A percentile compares a stretch with the other conserved stretches of the same genome.
Conservation (phyloP, 2,329 filamentous ascomycete genomes). For the Aspergillus carbonarius region DNA sequence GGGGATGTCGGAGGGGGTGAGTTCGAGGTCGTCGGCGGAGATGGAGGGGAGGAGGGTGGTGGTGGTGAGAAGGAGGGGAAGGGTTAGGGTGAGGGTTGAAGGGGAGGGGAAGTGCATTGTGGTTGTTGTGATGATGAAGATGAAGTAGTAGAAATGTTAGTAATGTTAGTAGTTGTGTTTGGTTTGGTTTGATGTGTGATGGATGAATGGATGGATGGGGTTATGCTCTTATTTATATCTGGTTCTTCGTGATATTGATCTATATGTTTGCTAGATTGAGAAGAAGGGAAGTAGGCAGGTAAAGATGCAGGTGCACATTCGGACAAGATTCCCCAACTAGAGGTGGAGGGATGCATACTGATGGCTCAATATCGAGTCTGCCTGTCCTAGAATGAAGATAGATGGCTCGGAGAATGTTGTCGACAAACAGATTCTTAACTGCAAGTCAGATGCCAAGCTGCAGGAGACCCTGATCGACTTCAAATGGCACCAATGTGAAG, state of each 20-base stretch:
- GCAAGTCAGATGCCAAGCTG: background rate
- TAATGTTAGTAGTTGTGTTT: background rate
- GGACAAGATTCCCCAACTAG: no score
- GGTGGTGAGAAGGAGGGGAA: constrained; percentile 15
- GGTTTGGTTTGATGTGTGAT: background rate
- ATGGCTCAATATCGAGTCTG: background rate
- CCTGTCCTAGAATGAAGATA: background rate
- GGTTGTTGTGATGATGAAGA: background rate
- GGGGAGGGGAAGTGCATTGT: constrained; percentile 26
- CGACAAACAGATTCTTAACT: background rate
- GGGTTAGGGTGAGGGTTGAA: constrained; percentile 23
- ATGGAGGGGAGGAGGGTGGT: constrained; percentile 25
- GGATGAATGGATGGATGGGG: background rate
- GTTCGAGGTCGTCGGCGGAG: constrained; percentile 26
- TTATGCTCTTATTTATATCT: background rate
- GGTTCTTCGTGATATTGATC: background rate
- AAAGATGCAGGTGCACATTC: no score
- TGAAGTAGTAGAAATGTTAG: background rate
- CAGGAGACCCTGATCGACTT: background rate
- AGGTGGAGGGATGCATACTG: no score
- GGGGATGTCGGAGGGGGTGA: constrained; percentile 26
- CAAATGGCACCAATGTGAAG: background rate
- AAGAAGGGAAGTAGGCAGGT: no score
- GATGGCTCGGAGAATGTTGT: no score
- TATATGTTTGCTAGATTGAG: background rate